Base-by-base conservation (phyloP, 1,284 basidiomycete genomes). In the Singerocomus rubriflavus region DNA sequence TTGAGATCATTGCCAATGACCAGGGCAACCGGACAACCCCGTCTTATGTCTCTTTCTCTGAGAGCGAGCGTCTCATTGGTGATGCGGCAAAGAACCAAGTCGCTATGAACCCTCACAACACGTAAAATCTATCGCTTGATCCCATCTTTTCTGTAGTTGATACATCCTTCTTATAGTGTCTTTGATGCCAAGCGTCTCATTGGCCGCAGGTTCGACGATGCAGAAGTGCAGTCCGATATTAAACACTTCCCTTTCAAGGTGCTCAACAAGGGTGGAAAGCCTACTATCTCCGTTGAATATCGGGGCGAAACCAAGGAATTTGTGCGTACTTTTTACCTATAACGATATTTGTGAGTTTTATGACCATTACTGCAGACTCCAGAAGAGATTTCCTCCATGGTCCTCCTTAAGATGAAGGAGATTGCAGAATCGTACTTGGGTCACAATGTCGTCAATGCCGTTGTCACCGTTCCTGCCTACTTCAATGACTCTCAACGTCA, bases 401-500 rank as follows among this genome's bases (percentile, higher is more conserved):
- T 99, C 59, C 83, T 98, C 54, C 75, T 84, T 61, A 98, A 98
- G 82, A 98, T 98, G 96, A 94, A 92, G 80, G 96, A 98, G 79
- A 93, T 85, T 51, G 95, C 95, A 42, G 96, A 98, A 79, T 91
- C 95, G 26, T 98, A 98, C 77, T 86, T 99, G 61, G 96, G 95
- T 57, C 75, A 73, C 49, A 82, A 78, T 57, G 79, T 96, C 69
- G 84, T 73, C 68, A 91, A 95, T 68, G 96, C 96, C 56, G 93
- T 97, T 62, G 86, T 97, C 68, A 94, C 91, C 54, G 93, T 96
- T 56, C 94, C 93, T 43, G 93, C 94, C 48, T 97, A 98, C 81
- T 98, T 98, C 84, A 96, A 96, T 73, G 93, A 96, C 76, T 94
- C 93, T 11, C 93, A 96, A 71, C 88, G 93, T 67, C 93, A 95